Evolutionary conservation across 441 rosid species (phyloP), one percentile per base, ranked within the genome.

Genomic region (Eruca vesicaria): DNA sequence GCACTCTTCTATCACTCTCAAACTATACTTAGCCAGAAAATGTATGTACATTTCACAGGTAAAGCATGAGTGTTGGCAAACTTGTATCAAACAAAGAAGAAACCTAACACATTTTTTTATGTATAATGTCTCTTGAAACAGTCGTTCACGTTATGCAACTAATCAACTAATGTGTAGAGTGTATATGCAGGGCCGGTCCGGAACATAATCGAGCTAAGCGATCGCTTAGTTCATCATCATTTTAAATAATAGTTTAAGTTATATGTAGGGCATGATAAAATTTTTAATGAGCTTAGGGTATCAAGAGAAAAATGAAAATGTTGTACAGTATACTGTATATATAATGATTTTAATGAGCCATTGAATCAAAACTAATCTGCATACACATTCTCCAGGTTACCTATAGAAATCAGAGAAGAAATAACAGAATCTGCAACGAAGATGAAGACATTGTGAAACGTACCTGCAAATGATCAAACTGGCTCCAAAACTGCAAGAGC

Each of bases 401-500:
- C 60, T 10, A 19, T 10, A 2, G 7, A 41, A 33, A 58, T 10
- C 12, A 32, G 48, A 74, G 3, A 74, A 33, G 19, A 52, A 48
- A 1, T 16, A 58, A 38, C 14, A 64, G 20, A 64, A 38, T 41
- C 56, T 21, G 53, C 68, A 41, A 60, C 0, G 21, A 53, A 50
- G 36, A 55, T n/a, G n/a, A n/a, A 63, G 64, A 63, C 10, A 52
- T 21, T 9, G 36, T 0, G 50, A 18, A 33, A 41, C 78, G 61
- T 48, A 74, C 73, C 72, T 74, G 62, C 19, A 63, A 74, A 56
- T 21, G 21, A 16, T 65, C 50, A 12, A 48, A 28, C 28, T 58
- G 33, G 58, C 58, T 36, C 48, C 26, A 57, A 29, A 65, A 29
- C 15, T 14, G 52, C 38, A 35, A 23, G 26, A 7, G 14, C 20